Conservation (phyloP, 2,329 filamentous ascomycete species). For the Pyricularia grisea region DNA sequence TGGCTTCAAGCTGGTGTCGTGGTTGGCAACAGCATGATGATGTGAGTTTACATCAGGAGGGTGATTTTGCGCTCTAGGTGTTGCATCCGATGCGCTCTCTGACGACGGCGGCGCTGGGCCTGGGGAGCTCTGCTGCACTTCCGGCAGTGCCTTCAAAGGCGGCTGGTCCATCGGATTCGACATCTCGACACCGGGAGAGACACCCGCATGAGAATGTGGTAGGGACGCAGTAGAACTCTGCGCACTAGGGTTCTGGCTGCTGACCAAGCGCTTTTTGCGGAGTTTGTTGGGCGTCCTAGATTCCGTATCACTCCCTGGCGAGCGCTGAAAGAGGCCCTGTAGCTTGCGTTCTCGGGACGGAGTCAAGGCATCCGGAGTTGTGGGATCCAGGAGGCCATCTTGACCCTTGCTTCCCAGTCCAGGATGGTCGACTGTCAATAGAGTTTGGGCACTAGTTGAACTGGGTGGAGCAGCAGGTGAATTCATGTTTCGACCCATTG, state of each 20-base stretch:
- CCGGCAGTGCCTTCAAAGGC: neutral
- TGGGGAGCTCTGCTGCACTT: neutral
- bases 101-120: neutral
- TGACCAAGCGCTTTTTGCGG: slow-evolving; percentile 73
- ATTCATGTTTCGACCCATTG: neutral
- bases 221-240: slow-evolving; percentile 83
- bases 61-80: neutral
- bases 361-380: slow-evolving; percentile 34
- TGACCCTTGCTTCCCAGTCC: slow-evolving; percentile 32
- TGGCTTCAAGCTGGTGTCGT: slow-evolving; percentile 37
- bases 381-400: slow-evolving; percentile 23
- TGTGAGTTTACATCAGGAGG: neutral
- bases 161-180: slow-evolving; percentile 35
- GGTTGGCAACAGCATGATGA: neutral
- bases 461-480: neutral
- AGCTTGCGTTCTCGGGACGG: slow-evolving; percentile 59
- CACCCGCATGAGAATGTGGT: slow-evolving; percentile 31
- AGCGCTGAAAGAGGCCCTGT: slow-evolving; percentile 61
- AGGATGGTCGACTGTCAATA: neutral
- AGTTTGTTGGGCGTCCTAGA: slow-evolving; percentile 80
- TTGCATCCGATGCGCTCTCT: neutral
- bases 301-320: slow-evolving; percentile 51
- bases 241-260: slow-evolving; percentile 73
- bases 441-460: neutral
- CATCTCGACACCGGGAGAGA: slow-evolving; percentile 36